Conservation (phyloP, 495 filamentous ascomycete genomes). For the Podospora pseudopauciseta region DNA sequence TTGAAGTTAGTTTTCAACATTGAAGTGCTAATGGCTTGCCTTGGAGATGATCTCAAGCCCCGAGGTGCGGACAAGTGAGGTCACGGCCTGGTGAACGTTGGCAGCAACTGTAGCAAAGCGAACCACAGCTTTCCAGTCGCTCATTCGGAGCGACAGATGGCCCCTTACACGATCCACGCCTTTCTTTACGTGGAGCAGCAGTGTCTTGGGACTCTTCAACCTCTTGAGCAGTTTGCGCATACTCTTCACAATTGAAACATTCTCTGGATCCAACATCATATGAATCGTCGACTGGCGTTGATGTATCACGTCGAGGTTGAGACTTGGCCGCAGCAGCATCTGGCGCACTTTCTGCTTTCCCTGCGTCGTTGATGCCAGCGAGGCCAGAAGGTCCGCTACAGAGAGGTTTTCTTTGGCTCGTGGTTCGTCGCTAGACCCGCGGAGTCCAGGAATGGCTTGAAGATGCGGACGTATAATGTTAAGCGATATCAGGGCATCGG, state of each 20-base stretch:
- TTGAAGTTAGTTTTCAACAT: conserved; percentile 3
- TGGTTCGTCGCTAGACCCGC: conserved; percentile 52
- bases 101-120: conserved; percentile 53
- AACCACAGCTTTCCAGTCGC: conserved; percentile 67
- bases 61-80: conserved; percentile 56
- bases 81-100: conserved; percentile 62
- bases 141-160: conserved; percentile 55
- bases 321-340: conserved; percentile 79
- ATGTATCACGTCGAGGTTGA: conserved; percentile 62
- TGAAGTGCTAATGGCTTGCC: conserved; percentile 35
- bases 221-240: conserved; percentile 64
- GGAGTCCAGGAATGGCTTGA: conserved; percentile 78
- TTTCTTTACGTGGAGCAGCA: conserved; percentile 69
- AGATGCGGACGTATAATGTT: conserved; percentile 83
- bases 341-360: conserved; percentile 73
- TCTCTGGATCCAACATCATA: conserved; percentile 67
- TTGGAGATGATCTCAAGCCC: conserved; percentile 54
- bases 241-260: conserved; percentile 51
- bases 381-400: conserved; percentile 76
- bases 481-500: conserved; percentile 73
- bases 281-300: conserved; percentile 69
- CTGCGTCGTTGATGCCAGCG: conserved; percentile 75
- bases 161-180: conserved; percentile 64
- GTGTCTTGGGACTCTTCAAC: conserved; percentile 73
- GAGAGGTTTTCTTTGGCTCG: conserved; percentile 87